Evolutionary conservation across 2,329 filamentous ascomycete species (phyloP).

Genomic region (Cladobotryum mycophilum): DNA sequence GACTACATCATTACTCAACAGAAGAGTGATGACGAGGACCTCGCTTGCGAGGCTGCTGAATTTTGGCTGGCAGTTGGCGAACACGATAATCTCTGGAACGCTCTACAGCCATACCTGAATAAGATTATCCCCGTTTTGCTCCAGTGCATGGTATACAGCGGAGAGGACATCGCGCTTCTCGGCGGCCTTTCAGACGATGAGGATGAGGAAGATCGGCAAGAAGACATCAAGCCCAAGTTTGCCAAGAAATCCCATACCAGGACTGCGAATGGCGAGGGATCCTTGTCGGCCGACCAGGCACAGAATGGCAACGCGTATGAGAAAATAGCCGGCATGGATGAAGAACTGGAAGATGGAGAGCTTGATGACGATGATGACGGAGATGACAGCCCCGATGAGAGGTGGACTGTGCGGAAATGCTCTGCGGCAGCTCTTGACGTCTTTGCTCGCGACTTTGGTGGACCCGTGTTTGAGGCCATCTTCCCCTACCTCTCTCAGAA

Average conservation of each 20-base stretch:
- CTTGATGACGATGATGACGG: slow-evolving; percentile 74
- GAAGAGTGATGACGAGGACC: slow-evolving; percentile 76
- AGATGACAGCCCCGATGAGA: slow-evolving; percentile 77
- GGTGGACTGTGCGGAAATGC: slow-evolving; percentile 94
- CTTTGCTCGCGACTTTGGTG: slow-evolving; percentile 83
- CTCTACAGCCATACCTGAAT: slow-evolving; percentile 68
- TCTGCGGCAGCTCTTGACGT: slow-evolving; percentile 93
- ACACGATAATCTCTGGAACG: slow-evolving; percentile 70
- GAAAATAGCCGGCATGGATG: slow-evolving; percentile 55
- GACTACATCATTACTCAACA: slow-evolving; percentile 92
- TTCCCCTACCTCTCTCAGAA: slow-evolving; percentile 89
- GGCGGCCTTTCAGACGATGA: slow-evolving; percentile 84
- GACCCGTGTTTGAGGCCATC: slow-evolving; percentile 83
- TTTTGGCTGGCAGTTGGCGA: slow-evolving; percentile 96
- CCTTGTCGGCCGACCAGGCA: slow-evolving; percentile 43
- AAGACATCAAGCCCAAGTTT: slow-evolving; percentile 91
- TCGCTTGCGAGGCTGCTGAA: slow-evolving; percentile 90
- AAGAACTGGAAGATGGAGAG: slow-evolving; percentile 82
- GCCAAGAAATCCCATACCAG: slow-evolving; percentile 62
- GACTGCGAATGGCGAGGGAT: slow-evolving; percentile 47
- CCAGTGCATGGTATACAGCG: slow-evolving; percentile 92
- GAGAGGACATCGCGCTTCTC: slow-evolving; percentile 82
- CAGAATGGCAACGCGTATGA: slow-evolving; percentile 50
- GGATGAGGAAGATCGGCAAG: slow-evolving; percentile 78
- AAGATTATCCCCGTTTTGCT: slow-evolving; percentile 88